phyloP scores from a whole-genome alignment of 2,329 filamentous ascomycete species.

The Blumeria hordei region DNA sequence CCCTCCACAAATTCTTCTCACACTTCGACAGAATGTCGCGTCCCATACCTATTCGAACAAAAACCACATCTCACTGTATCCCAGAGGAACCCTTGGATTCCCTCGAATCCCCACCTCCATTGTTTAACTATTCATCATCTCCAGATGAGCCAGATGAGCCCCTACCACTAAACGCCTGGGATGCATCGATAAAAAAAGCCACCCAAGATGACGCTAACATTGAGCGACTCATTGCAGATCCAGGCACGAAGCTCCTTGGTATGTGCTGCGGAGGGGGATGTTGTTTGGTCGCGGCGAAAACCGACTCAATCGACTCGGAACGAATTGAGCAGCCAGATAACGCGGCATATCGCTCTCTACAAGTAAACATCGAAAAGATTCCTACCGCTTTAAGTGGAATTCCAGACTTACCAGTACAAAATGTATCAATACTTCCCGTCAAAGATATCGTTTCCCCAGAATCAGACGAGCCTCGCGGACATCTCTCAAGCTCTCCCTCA shows the following conservation, averaged over 20 bases:
- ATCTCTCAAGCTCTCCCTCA: background rate
- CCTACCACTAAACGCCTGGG: constrained; percentile 32
- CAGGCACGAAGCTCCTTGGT: constrained; percentile 33
- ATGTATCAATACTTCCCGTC: constrained; percentile 41
- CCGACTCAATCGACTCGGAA: constrained; percentile 23
- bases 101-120: constrained; percentile 30
- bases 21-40: constrained; percentile 8
- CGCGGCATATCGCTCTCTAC: constrained; percentile 56
- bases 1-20: too few species aligned
- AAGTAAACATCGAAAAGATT: constrained; percentile 52
- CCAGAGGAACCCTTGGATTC: constrained; percentile 10
- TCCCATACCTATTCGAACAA: constrained; percentile 8
- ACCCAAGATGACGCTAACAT: constrained; percentile 37
- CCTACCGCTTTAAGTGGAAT: constrained; percentile 49
- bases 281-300: constrained; percentile 23
- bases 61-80: constrained; percentile 14
- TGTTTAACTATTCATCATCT: constrained; percentile 36
- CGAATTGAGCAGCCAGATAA: constrained; percentile 45
- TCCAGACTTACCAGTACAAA: constrained; percentile 49
- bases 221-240: constrained; percentile 38
- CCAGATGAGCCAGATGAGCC: constrained; percentile 21
- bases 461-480: background rate
- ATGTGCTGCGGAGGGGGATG: constrained; percentile 41
- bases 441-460: constrained; percentile 12
- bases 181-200: constrained; percentile 45